These are phyloP conservation scores for Helianthus tuberosus DNA, from an alignment of 129 eudicot species.

Conservation along the genomic window DNA sequence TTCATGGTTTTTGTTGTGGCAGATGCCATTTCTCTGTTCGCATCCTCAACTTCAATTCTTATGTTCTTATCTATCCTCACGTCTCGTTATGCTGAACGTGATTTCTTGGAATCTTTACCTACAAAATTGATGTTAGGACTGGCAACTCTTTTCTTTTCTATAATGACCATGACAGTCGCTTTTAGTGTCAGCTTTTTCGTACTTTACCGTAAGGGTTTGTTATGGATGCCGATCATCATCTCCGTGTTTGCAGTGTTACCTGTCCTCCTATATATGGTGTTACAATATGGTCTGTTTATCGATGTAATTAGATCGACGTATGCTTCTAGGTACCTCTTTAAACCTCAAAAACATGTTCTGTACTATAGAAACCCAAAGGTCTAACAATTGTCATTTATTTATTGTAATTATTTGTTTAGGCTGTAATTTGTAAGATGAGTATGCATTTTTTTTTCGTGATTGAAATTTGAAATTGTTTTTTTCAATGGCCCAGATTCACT, in stretches of 20 bases:
- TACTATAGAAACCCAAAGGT: constrained; percentile 14
- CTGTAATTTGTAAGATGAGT: too few relatives aligned
- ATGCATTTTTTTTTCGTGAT: too few relatives aligned
- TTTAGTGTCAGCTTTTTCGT: neutral
- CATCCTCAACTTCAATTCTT: neutral
- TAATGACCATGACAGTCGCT: neutral
- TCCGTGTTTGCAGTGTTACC: neutral
- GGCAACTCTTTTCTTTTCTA: neutral
- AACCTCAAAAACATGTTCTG: neutral
- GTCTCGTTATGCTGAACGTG: constrained; percentile 1
- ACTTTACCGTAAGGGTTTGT: neutral
- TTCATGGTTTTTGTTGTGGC: neutral
- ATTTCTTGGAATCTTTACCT: neutral
- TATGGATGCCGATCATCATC: constrained; percentile 12
- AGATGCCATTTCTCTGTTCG: neutral
- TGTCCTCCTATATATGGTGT: neutral
- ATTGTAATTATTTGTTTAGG: neutral
- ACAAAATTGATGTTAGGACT: neutral
- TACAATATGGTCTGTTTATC: neutral
- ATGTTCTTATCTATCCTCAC: neutral
- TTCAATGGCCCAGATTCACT: too few relatives aligned
- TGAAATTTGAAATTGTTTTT: too few relatives aligned
- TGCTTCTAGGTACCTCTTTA: neutral
- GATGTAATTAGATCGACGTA: neutral
- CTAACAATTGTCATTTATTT: neutral